Evolutionary conservation across 192 early-diverging fungal genomes (phyloP), one percentile per base, ranked within the genome.

Genomic region (Linnemannia hyalina): DNA sequence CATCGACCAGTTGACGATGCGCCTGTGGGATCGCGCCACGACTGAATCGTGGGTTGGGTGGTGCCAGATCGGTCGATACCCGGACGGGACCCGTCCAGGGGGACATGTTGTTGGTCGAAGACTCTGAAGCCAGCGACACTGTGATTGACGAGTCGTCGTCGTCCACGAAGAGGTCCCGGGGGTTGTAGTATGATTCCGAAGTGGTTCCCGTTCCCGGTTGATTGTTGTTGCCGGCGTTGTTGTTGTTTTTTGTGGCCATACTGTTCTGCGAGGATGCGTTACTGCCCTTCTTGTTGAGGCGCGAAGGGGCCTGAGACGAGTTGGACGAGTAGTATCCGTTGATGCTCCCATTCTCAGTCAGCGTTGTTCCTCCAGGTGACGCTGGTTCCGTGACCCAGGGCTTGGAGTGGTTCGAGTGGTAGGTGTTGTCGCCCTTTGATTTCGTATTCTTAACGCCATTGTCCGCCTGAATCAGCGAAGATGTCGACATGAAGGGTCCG

Each of bases 401-500:
- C 29, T 78, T 82, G 26, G 60, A 49, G 6, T 36, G 65, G 38
- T 36, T 72, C 1, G 68, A 79, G 4, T 74, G 80, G 68, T 74
- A 81, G 2, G 13, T 36, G 18, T 68, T 42, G 22, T 8, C 20
- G 35, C 38, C 38, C 6, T 74, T 82, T 3, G 73, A 75, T 38
- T 49, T 70, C 10, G 49, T 70, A n/a, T 77, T 81, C 20, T 42
- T 57, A 10, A 13, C 16, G 1, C 9, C 26, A 10, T 81, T 71
- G 8, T 81, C 84, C 4, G 77, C 13, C 40, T 86, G 84, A 23
- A 86, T 68, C 49, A 86, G 26, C 9, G 84, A 81, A 6, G 84
- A 49, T 13, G 84, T 86, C 49, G 79, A 81, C 42, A 78, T 86
- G 72, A 86, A 86, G 23, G 84, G 84, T 8, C 84, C 84, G n/a